Percentiles rank a stretch among this genome's conserved stretches.
Conservation (phyloP, 2,329 filamentous ascomycete species). For the Fusarium drepaniforme region DNA sequence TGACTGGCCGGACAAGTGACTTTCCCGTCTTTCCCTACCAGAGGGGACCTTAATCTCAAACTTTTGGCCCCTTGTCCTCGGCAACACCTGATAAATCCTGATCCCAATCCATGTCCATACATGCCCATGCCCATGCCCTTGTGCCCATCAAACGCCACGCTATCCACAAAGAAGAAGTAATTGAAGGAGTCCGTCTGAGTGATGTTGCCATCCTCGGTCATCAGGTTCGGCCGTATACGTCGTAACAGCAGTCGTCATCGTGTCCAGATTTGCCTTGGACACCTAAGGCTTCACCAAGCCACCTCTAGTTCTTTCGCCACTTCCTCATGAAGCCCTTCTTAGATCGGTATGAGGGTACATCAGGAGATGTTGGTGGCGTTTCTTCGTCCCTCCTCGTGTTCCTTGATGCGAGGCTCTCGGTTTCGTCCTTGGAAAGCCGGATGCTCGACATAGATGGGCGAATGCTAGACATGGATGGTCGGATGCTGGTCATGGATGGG, state of each 20-base stretch:
- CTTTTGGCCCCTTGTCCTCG: slow-evolving; percentile 16
- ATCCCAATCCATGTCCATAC: slow-evolving; percentile 2
- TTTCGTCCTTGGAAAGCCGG: slow-evolving; percentile 52
- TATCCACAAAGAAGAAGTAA: slow-evolving; percentile 33
- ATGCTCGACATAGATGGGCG: slow-evolving; percentile 49
- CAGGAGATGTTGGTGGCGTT: slow-evolving; percentile 53
- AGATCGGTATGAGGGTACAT: slow-evolving; percentile 44
- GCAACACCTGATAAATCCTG: slow-evolving; percentile 3
- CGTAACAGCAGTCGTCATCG: slow-evolving; percentile 25
- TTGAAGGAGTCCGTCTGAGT: slow-evolving; percentile 17
- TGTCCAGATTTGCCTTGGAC: slow-evolving; percentile 17
- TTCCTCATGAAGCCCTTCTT: slow-evolving; percentile 44
- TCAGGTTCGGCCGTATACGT: slow-evolving; percentile 36
- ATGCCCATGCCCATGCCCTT: background rate
- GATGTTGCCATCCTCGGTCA: slow-evolving; percentile 38
- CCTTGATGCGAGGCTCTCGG: slow-evolving; percentile 52
- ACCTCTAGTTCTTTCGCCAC: slow-evolving; percentile 39
- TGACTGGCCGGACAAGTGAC: slow-evolving; percentile 19
- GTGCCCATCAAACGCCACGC: slow-evolving; percentile 37
- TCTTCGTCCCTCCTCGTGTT: slow-evolving; percentile 45
- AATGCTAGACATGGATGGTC: slow-evolving; percentile 48
- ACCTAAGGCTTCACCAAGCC: slow-evolving; percentile 2
- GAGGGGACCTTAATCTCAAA: slow-evolving; percentile 34
- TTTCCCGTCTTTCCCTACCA: slow-evolving; percentile 38
- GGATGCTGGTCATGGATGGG: slow-evolving; percentile 45